phyloP scores from a whole-genome alignment of 768 basidiomycete species.

The Termitomyces sp. region DNA sequence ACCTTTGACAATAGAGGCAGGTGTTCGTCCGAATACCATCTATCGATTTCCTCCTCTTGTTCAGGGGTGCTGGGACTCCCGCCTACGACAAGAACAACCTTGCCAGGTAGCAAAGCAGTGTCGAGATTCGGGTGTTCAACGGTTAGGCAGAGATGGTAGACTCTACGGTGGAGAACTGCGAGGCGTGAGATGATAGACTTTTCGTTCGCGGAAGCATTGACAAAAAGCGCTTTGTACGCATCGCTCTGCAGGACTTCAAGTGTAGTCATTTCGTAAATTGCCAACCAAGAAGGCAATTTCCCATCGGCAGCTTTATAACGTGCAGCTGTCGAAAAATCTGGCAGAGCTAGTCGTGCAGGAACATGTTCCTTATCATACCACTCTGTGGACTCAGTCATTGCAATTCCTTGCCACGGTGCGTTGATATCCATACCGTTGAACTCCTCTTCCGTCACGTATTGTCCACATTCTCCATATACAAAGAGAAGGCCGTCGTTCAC shows the following conservation, averaged over 20 bases:
- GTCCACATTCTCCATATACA: slow-evolving; percentile 24
- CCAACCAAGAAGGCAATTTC: slow-evolving; percentile 24
- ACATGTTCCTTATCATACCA: slow-evolving; percentile 33
- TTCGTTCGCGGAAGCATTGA: slow-evolving; percentile 23
- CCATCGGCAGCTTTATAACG: slow-evolving; percentile 26
- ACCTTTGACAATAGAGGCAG: slow-evolving; percentile 21
- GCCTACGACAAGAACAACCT: slow-evolving; percentile 17
- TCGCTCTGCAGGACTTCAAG: slow-evolving; percentile 18
- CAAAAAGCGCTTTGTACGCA: slow-evolving; percentile 20
- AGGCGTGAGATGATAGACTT: slow-evolving; percentile 20
- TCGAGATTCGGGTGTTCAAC: slow-evolving; percentile 10
- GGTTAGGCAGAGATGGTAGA: slow-evolving; percentile 18
- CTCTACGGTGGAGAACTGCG: slow-evolving; percentile 20
- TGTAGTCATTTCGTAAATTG: slow-evolving; percentile 26
- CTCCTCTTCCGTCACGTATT: slow-evolving; percentile 20
- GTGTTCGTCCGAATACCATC: slow-evolving; percentile 30
- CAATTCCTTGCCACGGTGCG: neutral
- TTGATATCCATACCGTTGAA: slow-evolving; percentile 23
- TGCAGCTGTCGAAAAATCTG: slow-evolving; percentile 22
- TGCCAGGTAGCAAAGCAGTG: slow-evolving; percentile 6
- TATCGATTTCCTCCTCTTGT: slow-evolving; percentile 23
- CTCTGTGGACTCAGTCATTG: slow-evolving; percentile 14
- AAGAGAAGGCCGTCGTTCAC: slow-evolving; percentile 24
- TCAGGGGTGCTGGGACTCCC: slow-evolving; percentile 5
- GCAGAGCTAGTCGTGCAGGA: slow-evolving; percentile 24